Conservation (phyloP, 2,329 filamentous ascomycete species). For the Tolypocladium paradoxum region DNA sequence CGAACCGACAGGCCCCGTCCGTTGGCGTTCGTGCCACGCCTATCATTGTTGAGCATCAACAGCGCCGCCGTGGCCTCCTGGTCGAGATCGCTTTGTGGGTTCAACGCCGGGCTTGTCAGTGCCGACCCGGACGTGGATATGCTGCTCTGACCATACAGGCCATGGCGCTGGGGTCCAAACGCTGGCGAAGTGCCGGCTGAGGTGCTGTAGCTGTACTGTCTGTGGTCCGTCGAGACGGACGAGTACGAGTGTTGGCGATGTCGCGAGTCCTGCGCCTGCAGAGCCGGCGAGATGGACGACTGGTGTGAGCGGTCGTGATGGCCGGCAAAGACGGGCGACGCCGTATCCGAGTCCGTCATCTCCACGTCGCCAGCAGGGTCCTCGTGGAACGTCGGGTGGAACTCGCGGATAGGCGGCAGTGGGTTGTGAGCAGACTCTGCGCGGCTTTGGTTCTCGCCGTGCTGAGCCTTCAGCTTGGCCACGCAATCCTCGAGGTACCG, state of each 20-base stretch:
- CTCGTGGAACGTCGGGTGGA: constrained; percentile 29
- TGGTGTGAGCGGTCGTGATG: constrained; percentile 24
- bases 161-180: constrained; percentile 38
- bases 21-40: constrained; percentile 36
- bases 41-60: constrained; percentile 77
- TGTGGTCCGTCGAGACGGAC: constrained; percentile 38
- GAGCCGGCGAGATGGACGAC: constrained; percentile 41
- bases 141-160: constrained; percentile 28
- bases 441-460: constrained; percentile 20
- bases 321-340: constrained; percentile 35
- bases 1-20: constrained; percentile 42
- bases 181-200: constrained; percentile 45
- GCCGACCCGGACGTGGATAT: constrained; percentile 37
- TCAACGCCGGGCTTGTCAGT: constrained; percentile 46
- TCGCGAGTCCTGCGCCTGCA: constrained; percentile 32
- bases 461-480: constrained; percentile 59
- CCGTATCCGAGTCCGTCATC: constrained; percentile 43
- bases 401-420: constrained; percentile 26
- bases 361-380: constrained; percentile 42
- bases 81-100: constrained; percentile 47
- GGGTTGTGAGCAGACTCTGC: constrained; percentile 17
- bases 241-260: constrained; percentile 43
- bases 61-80: constrained; percentile 79
- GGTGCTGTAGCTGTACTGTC: constrained; percentile 37
- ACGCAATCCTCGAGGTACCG: constrained; percentile 89